Percentiles rank a stretch among this genome's conserved stretches.
Conservation (phyloP, 164 flowering plant genomes). For the Magnolia changhungtana region DNA sequence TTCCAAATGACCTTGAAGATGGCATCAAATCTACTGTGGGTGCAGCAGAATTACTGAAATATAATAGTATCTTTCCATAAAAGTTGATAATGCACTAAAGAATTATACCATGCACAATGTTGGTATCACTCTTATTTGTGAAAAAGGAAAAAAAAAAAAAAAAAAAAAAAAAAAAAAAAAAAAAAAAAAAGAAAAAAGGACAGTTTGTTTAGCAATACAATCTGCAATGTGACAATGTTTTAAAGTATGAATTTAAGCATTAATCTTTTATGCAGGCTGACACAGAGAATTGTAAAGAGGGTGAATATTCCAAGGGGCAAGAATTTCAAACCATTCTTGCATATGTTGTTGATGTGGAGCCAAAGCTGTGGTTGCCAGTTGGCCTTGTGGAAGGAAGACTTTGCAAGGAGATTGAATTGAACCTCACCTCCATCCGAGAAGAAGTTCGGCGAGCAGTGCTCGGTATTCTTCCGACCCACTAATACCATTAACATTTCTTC, state of each 20-base stretch:
- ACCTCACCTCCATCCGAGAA: constrained; percentile 49
- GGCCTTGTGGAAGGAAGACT: constrained; percentile 70
- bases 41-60: no score
- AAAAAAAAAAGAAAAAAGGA: no score
- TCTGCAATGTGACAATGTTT: neutral
- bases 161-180: no score
- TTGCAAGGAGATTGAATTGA: constrained; percentile 58
- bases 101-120: no score
- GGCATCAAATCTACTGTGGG: neutral
- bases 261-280: constrained; percentile 24
- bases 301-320: constrained; percentile 18
- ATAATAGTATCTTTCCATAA: no score
- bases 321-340: constrained; percentile 44
- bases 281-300: constrained; percentile 13
- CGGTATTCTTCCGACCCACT: constrained; percentile 17
- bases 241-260: neutral
- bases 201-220: neutral
- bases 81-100: no score
- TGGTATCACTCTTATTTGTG: no score
- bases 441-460: constrained; percentile 34
- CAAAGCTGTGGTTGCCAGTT: constrained; percentile 81
- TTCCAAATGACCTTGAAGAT: neutral
- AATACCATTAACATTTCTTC: constrained; percentile 1
- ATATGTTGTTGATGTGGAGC: constrained; percentile 64
- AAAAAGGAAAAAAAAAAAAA: no score